Evolutionary conservation across 345 rosid species (phyloP).

Genomic region (Hirschfeldia incana): DNA sequence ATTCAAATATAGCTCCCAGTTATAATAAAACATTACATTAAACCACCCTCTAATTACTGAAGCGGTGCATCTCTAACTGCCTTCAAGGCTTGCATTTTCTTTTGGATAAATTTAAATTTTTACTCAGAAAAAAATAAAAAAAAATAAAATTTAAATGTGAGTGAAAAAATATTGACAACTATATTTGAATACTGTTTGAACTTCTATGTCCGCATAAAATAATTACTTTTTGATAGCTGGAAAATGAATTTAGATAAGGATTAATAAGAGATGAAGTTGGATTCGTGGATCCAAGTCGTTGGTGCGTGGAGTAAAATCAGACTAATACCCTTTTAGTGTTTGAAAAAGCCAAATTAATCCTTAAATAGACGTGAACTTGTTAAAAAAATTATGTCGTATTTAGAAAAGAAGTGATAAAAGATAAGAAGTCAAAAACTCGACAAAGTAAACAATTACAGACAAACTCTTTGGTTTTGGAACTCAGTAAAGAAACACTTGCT

Average conservation of each 20-base stretch:
- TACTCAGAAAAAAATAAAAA: not conserved
- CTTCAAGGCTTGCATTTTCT: not conserved
- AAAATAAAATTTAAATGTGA: not conserved
- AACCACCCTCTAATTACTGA: not conserved
- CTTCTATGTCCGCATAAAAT: constrained; percentile 7
- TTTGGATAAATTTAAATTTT: not conserved
- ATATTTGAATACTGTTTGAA: not conserved
- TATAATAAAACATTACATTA: not conserved
- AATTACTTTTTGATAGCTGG: constrained; percentile 22
- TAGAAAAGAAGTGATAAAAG: not conserved
- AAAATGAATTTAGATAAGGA: not conserved
- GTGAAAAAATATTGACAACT: not conserved
- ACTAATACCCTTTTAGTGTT: constrained; percentile 17
- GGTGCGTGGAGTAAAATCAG: constrained; percentile 18
- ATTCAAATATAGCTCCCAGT: not conserved
- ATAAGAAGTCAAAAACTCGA: constrained; percentile 6
- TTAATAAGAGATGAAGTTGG: not conserved
- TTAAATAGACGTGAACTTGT: constrained; percentile 18
- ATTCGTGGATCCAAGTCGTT: constrained; percentile 43
- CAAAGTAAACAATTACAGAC: not conserved
- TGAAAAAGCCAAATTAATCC: constrained; percentile 35
- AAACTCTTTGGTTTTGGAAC: not conserved
- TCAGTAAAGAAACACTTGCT: not conserved
- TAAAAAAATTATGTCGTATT: not conserved
- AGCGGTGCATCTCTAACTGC: not conserved